These are phyloP conservation scores for Fusarium sp. DNA, from an alignment of 2,329 filamentous ascomycete species.

Conservation along the genomic window DNA sequence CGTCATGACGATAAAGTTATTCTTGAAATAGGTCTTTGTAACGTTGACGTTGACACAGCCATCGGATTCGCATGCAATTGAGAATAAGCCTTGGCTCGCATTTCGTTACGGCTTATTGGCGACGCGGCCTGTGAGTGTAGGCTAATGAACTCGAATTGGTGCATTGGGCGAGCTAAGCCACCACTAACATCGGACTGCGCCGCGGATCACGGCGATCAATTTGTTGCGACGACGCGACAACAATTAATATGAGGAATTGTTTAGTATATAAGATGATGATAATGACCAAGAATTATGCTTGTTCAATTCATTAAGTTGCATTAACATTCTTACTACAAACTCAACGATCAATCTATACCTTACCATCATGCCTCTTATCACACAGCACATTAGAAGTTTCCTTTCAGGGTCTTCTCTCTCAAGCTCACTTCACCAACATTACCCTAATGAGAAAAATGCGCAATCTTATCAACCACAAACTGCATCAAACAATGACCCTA, in stretches of 20 bases:
- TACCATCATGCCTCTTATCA: conserved; percentile 3
- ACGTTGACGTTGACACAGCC: neutral
- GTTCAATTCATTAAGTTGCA: neutral
- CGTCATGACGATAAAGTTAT: neutral
- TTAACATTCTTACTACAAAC: neutral
- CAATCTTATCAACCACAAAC: conserved; percentile 7
- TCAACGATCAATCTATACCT: neutral
- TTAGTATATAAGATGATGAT: conserved; percentile 1
- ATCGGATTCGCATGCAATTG: neutral
- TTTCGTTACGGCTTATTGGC: neutral
- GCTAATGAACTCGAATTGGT: neutral
- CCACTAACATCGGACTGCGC: neutral
- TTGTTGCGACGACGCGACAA: neutral
- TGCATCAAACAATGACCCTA: neutral
- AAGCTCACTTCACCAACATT: neutral
- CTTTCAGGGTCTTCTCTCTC: neutral
- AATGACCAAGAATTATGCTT: accelerated
- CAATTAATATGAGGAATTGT: neutral
- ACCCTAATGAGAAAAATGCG: conserved; percentile 1
- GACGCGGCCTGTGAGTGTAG: neutral
- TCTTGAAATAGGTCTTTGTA: neutral
- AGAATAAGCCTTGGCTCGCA: conserved; percentile 12
- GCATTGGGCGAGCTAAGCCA: conserved; percentile 21
- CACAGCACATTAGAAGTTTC: conserved; percentile 9
- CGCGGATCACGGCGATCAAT: conserved; percentile 4